Conservation (phyloP, 441 rosid species). For the Viola pubescens region DNA sequence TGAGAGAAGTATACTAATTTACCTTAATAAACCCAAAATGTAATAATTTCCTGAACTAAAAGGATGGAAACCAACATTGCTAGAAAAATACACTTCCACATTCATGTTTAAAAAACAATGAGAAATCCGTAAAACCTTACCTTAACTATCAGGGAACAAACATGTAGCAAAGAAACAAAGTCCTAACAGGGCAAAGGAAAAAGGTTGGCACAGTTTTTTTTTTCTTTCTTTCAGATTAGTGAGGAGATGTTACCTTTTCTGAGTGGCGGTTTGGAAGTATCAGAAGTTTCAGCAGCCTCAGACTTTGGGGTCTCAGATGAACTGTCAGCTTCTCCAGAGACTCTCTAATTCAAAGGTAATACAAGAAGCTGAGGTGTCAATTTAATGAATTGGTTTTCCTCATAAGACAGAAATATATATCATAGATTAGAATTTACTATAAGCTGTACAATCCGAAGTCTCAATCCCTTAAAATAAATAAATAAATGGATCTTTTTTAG, state of each 20-base stretch:
- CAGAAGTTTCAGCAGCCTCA: constrained; percentile 40
- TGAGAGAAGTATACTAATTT: too few relatives aligned
- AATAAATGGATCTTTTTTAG: too few relatives aligned
- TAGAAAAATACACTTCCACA: neutral
- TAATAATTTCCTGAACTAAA: neutral
- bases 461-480: too few relatives aligned
- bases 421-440: too few relatives aligned
- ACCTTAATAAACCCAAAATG: constrained; percentile 1
- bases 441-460: too few relatives aligned
- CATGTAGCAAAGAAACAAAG: constrained; percentile 2
- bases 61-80: neutral
- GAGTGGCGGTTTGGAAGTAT: constrained; percentile 43
- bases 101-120: neutral
- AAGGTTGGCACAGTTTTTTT: neutral
- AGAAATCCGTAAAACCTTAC: neutral
- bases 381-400: too few relatives aligned
- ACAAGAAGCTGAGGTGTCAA: too few relatives aligned
- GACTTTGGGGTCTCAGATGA: constrained; percentile 43
- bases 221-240: neutral
- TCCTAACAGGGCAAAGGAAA: constrained; percentile 2
- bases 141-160: neutral
- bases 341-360: constrained; percentile 25
- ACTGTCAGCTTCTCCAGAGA: constrained; percentile 48
- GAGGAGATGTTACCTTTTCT: constrained; percentile 53
- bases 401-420: too few relatives aligned